A percentile compares a stretch with the other conserved stretches of the same genome.
phyloP scores from a whole-genome alignment of 2,329 filamentous ascomycete species.

The Penicillium paneum region DNA sequence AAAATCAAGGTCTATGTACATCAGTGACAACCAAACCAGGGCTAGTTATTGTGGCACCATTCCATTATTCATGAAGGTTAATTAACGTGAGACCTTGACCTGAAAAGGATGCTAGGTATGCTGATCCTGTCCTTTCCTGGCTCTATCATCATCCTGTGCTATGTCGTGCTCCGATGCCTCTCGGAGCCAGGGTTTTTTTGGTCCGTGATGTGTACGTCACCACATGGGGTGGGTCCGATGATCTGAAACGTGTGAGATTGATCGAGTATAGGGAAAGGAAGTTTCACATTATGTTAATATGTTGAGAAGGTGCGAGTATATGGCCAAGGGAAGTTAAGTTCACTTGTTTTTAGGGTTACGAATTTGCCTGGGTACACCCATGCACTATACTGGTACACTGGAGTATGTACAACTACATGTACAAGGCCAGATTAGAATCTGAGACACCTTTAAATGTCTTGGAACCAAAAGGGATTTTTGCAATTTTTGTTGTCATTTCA shows the following conservation, averaged over 20 bases:
- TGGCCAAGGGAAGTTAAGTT: not conserved
- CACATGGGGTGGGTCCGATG: slow-evolving; percentile 8
- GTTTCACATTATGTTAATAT: not conserved
- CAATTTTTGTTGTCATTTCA: slow-evolving; percentile 40
- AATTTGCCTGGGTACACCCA: not conserved
- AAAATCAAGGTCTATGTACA: not conserved
- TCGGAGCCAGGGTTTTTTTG: not conserved
- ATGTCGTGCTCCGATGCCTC: not conserved
- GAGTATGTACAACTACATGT: not conserved
- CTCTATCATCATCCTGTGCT: not conserved
- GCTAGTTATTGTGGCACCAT: not conserved
- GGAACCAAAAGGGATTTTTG: slow-evolving; percentile 41
- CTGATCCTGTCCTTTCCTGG: not conserved
- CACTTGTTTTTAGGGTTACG: slow-evolving; percentile 1
- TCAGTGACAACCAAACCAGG: not conserved
- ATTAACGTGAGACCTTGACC: not conserved
- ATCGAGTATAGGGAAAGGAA: not conserved
- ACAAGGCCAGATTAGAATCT: not conserved
- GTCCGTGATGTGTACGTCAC: not conserved
- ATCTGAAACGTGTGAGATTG: slow-evolving; percentile 9
- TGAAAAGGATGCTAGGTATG: not conserved
- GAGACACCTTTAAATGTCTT: slow-evolving; percentile 26
- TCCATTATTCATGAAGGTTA: slow-evolving; percentile 5
- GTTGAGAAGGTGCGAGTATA: not conserved
- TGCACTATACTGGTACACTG: not conserved